phyloP scores from a whole-genome alignment of 345 rosid genomes.

The Theobroma cacao region DNA sequence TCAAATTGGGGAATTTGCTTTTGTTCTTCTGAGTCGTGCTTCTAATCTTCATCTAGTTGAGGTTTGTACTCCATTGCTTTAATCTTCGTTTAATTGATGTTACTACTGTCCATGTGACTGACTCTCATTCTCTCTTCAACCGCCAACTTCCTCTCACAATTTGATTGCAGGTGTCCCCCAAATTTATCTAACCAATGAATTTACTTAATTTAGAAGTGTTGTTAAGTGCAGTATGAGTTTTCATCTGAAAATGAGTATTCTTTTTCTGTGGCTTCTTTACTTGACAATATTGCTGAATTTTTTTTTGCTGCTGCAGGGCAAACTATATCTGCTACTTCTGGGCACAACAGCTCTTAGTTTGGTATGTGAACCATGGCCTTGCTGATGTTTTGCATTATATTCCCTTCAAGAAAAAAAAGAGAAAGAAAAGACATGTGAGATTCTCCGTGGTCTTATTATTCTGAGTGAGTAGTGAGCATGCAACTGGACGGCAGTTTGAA shows the following conservation, averaged over 20 bases:
- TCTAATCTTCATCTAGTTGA: constrained; percentile 95
- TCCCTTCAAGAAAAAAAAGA: not conserved
- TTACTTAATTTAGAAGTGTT: not conserved
- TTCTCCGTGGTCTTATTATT: not conserved
- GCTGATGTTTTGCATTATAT: not conserved
- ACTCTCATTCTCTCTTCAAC: not conserved
- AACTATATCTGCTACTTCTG: constrained; percentile 80
- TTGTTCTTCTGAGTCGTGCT: constrained; percentile 96
- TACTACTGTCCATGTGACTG: not conserved
- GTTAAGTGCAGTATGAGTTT: not conserved
- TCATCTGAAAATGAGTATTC: not conserved
- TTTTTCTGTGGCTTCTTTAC: not conserved
- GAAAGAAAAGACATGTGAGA: not conserved
- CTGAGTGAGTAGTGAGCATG: not conserved
- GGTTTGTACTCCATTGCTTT: constrained; percentile 38
- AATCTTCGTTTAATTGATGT: not conserved
- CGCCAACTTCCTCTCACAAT: not conserved
- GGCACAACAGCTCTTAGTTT: constrained; percentile 89
- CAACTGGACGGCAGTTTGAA: not conserved
- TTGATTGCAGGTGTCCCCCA: not conserved
- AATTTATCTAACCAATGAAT: not conserved
- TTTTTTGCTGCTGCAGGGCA: constrained; percentile 53
- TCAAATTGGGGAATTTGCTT: constrained; percentile 96
- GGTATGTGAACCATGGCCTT: constrained; percentile 29
- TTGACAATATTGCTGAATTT: not conserved